These are phyloP conservation scores for Diaporthe humulicola DNA, from an alignment of 2,329 filamentous ascomycete genomes.

Conservation along the genomic window DNA sequence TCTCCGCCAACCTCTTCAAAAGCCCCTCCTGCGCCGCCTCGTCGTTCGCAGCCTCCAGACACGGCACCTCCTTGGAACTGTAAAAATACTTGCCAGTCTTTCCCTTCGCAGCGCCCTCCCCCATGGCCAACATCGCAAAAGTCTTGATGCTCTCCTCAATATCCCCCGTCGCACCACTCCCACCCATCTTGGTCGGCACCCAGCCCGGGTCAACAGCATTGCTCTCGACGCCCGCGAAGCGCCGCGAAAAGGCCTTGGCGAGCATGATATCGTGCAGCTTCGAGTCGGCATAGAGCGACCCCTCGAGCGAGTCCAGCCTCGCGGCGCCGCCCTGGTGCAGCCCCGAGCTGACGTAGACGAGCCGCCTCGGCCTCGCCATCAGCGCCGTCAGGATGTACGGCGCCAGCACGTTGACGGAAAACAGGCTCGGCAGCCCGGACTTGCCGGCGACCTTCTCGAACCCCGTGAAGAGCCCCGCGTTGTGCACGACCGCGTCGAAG, in stretches of 20 bases:
- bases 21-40: slow-evolving; percentile 58
- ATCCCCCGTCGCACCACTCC: slow-evolving; percentile 58
- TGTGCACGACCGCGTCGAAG: slow-evolving; percentile 70
- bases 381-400: slow-evolving; percentile 68
- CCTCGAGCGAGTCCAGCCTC: slow-evolving; percentile 57
- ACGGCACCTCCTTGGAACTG: slow-evolving; percentile 47
- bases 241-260: slow-evolving; percentile 65
- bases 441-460: slow-evolving; percentile 49
- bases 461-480: slow-evolving; percentile 64
- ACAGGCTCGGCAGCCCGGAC: slow-evolving; percentile 59
- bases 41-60: slow-evolving; percentile 51
- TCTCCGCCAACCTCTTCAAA: slow-evolving; percentile 51
- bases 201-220: slow-evolving; percentile 66
- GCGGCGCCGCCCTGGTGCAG: slow-evolving; percentile 64
- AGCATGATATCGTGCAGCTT: slow-evolving; percentile 70
- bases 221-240: slow-evolving; percentile 56
- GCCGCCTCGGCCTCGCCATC: slow-evolving; percentile 60
- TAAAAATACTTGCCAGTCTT: slow-evolving; percentile 56
- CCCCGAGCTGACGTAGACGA: slow-evolving; percentile 65
- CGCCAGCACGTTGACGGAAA: slow-evolving; percentile 69
- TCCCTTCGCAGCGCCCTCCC: slow-evolving; percentile 48
- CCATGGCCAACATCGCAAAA: slow-evolving; percentile 61
- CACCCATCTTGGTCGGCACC: slow-evolving; percentile 69
- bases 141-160: slow-evolving; percentile 61
- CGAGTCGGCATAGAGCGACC: slow-evolving; percentile 62